Evolutionary conservation across 257 asterid species (phyloP), one percentile per base, ranked within the genome.

Genomic region (Salvia rosmarinus): DNA sequence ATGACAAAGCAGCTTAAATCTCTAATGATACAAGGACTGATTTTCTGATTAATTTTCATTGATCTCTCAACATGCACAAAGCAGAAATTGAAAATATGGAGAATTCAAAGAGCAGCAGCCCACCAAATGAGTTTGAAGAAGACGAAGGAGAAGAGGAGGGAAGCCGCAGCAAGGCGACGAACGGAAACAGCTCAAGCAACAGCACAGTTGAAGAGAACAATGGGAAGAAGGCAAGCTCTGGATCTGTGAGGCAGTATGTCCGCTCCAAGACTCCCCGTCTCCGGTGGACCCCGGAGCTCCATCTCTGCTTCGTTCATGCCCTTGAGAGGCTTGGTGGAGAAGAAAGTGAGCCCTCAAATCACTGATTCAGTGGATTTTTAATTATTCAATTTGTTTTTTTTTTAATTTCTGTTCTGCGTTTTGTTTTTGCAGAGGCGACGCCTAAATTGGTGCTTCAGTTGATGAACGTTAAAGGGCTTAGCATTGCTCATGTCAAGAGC

Each of bases 401-500:
- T 21, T 4, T 0, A 20, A 0, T n/a, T 47, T 28, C 4, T 1
- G 6, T 9, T 39, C 8, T 35, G 6, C 0, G 8, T 9, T 39
- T 39, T 9, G 8, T 39, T 10, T 77, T 56, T 75, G 67, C 83
- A 93, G 98, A 90, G 75, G 98, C 98, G 46, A 93, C 98, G 4
- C 98, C 98, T 28, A 93, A 93, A 77, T 80, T 93, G 75, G 98
- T 93, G 79, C 97, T 93, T 73, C 98, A 93, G 67, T 73, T 85
- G 77, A 93, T 93, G 98, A 86, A 87, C 55, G 87, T 90, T 60
- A 93, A 93, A 80, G 98, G 97, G 54, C 97, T 93, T 25, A 90
- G 88, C 83, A 90, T 93, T 76, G 96, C 98, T 78, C 98, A 93
- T 86, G 97, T 93, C 84, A 93, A 93, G 85, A 93, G 98, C 84